Percentiles rank a stretch among this genome's conserved stretches.
phyloP scores from a whole-genome alignment of 306 rosid genomes.

The Corylus americana region DNA sequence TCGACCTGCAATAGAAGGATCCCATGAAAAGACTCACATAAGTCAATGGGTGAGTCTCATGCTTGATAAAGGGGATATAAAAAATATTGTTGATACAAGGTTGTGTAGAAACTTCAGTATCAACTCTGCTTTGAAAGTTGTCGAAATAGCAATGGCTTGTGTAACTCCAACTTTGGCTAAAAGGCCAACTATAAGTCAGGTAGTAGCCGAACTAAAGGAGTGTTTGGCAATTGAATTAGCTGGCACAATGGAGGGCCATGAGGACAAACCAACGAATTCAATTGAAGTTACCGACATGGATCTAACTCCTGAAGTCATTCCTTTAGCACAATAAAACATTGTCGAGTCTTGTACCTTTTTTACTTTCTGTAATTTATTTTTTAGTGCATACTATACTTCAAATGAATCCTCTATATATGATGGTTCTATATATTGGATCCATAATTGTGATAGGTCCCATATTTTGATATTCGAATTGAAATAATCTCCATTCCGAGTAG shows the following conservation, averaged over 20 bases:
- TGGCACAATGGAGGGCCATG: background rate
- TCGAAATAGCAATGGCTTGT: conserved; percentile 29
- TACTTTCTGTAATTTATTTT: too few species aligned
- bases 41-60: background rate
- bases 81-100: conserved; percentile 7
- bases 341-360: too few species aligned
- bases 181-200: conserved; percentile 23
- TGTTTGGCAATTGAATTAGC: conserved; percentile 2
- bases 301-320: background rate
- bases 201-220: background rate
- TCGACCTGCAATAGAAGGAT: background rate
- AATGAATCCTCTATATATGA: too few species aligned
- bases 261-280: background rate
- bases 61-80: conserved; percentile 15
- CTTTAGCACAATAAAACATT: background rate
- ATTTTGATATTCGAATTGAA: too few species aligned
- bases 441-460: too few species aligned
- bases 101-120: background rate
- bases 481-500: too few species aligned
- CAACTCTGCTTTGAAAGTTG: conserved; percentile 12
- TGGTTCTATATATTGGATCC: too few species aligned
- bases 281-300: background rate
- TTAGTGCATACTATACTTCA: too few species aligned
- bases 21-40: background rate
- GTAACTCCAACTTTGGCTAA: background rate